Conservation (phyloP, 768 basidiomycete species). For the Leucosporidium creatinivorum region DNA sequence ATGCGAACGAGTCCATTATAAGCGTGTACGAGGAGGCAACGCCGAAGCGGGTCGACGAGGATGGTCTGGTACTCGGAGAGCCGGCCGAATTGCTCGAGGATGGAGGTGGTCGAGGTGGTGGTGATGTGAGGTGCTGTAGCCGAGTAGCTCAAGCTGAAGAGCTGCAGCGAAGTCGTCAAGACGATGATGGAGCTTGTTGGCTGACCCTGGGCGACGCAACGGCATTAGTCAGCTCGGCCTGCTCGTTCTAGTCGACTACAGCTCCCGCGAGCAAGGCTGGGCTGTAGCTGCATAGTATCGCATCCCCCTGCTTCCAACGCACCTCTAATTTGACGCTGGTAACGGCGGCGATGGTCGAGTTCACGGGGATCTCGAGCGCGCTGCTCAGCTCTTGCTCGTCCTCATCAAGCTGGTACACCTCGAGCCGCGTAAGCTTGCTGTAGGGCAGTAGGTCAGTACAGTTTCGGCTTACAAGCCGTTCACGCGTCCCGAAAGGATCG, state of each 20-base stretch:
- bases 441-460: background rate
- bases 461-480: background rate
- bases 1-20: constrained; percentile 35
- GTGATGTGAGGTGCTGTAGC: background rate
- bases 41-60: constrained; percentile 13
- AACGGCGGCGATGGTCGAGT: constrained; percentile 24
- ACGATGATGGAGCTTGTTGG: constrained; percentile 22
- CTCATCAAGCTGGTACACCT: constrained; percentile 11
- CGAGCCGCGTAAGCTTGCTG: constrained; percentile 33
- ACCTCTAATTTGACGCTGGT: constrained; percentile 19
- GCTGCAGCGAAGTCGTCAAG: constrained; percentile 30
- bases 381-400: constrained; percentile 1
- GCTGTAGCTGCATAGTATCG: background rate
- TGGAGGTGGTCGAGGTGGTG: constrained; percentile 14
- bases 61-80: constrained; percentile 19
- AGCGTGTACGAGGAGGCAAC: constrained; percentile 31
- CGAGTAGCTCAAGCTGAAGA: constrained; percentile 27
- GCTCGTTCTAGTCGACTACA: background rate
- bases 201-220: background rate
- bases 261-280: background rate
- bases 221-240: background rate
- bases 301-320: background rate
- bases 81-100: constrained; percentile 27
- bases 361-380: constrained; percentile 13
- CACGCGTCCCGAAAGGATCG: background rate